A percentile compares a stretch with the other conserved stretches of the same genome.
Conservation (phyloP, 805 yeast genomes). For the Saturnispora silvae region DNA sequence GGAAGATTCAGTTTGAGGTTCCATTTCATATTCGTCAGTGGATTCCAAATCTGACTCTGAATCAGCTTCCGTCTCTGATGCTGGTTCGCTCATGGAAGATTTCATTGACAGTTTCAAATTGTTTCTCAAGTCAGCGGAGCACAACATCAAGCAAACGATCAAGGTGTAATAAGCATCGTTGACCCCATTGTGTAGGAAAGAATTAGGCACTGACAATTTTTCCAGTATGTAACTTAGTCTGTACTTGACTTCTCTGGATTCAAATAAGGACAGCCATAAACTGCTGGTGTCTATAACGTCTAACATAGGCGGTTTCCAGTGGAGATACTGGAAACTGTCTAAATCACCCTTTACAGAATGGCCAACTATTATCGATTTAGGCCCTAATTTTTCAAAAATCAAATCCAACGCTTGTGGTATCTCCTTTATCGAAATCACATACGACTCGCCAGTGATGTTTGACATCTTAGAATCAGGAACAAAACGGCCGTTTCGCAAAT, state of each 20-base stretch:
- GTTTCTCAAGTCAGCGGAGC: conserved; percentile 20
- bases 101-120: conserved; percentile 10
- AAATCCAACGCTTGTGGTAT: conserved; percentile 13
- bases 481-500: conserved; percentile 16
- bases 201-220: conserved; percentile 21
- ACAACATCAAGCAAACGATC: conserved; percentile 19
- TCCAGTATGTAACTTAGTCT: conserved; percentile 20
- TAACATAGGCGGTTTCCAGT: conserved; percentile 12
- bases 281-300: conserved; percentile 22
- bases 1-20: too few species aligned
- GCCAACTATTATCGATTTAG: conserved; percentile 20
- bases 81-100: neutral
- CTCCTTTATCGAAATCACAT: conserved; percentile 12
- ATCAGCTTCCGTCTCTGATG: neutral
- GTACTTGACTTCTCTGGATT: conserved; percentile 10
- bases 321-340: conserved; percentile 12
- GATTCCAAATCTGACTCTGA: neutral
- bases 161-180: conserved; percentile 26
- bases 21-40: neutral
- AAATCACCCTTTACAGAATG: conserved; percentile 22
- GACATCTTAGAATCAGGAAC: conserved; percentile 22
- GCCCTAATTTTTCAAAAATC: conserved; percentile 12
- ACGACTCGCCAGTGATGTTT: conserved; percentile 23
- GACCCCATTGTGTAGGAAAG: conserved; percentile 25
- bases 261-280: conserved; percentile 19